Percentiles rank a stretch among this genome's conserved stretches.
Conservation (phyloP, 164 flowering plant genomes). For the Stephania cephalantha region DNA sequence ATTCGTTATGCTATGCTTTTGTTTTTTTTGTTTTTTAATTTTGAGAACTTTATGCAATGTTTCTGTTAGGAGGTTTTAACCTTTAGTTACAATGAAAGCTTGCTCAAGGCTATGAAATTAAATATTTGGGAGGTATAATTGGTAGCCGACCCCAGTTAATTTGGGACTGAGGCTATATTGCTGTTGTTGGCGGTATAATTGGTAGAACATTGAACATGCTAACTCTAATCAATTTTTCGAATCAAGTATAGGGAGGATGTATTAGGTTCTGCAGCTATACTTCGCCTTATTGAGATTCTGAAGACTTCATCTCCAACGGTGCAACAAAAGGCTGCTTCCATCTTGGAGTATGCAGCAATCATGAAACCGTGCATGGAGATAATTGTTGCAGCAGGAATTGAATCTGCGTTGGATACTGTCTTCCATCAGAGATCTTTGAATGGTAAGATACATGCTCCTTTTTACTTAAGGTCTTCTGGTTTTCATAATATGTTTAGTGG, state of each 20-base stretch:
- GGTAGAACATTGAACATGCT: neutral
- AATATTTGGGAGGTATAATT: neutral
- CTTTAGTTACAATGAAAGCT: neutral
- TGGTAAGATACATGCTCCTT: slow-evolving; percentile 31
- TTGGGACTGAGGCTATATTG: too few species aligned
- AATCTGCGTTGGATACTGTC: slow-evolving; percentile 46
- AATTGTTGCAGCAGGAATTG: slow-evolving; percentile 40
- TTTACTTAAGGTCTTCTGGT: neutral
- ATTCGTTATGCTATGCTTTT: too few species aligned
- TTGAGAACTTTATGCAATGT: neutral
- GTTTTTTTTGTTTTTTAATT: too few species aligned
- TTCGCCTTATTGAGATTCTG: slow-evolving; percentile 51
- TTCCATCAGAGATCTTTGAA: slow-evolving; percentile 36
- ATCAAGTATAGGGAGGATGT: slow-evolving; percentile 29
- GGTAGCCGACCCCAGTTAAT: too few species aligned
- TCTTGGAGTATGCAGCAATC: slow-evolving; percentile 51
- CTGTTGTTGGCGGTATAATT: too few species aligned
- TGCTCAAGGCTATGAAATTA: neutral
- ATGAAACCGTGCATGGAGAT: slow-evolving; percentile 34
- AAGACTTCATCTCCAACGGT: slow-evolving; percentile 46
- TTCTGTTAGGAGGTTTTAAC: neutral
- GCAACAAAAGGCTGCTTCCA: slow-evolving; percentile 66
- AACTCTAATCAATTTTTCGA: slow-evolving; percentile 6
- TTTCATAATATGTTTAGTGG: too few species aligned
- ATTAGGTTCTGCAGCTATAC: slow-evolving; percentile 36